Evolutionary conservation across 2,329 filamentous ascomycete species (phyloP).

Genomic region (Epichloe sibirici): DNA sequence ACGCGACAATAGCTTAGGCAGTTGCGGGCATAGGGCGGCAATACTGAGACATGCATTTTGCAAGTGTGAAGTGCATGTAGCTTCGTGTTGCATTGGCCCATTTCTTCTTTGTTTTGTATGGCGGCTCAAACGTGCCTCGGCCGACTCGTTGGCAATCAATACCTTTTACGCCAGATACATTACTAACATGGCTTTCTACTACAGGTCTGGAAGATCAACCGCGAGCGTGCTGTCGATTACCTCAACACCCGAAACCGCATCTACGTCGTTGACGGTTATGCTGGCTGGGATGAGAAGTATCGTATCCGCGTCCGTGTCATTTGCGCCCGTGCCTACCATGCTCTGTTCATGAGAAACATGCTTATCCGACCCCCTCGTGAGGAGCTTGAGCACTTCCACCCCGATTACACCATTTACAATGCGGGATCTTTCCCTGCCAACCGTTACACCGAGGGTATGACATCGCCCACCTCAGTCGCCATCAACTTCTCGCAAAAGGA

Average conservation of each 20-base stretch:
- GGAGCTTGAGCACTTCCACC: constrained; percentile 95
- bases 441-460: constrained; percentile 97
- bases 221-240: constrained; percentile 96
- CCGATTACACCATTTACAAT: constrained; percentile 99
- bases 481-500: constrained; percentile 99
- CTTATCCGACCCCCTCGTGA: constrained; percentile 85
- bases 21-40: background rate
- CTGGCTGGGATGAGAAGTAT: constrained; percentile 98
- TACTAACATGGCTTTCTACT: background rate
- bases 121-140: too few relatives aligned
- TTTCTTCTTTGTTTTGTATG: background rate
- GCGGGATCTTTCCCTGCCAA: constrained; percentile 97
- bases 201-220: constrained; percentile 99
- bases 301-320: constrained; percentile 94
- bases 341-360: constrained; percentile 99
- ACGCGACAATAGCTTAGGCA: background rate
- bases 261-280: constrained; percentile 95
- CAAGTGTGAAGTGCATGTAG: background rate
- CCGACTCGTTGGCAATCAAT: background rate
- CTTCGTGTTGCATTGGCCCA: background rate
- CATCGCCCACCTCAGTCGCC: constrained; percentile 90
- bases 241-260: constrained; percentile 98
- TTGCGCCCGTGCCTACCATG: constrained; percentile 97
- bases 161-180: background rate
- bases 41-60: background rate